These are phyloP conservation scores for Coemansia sp. DNA, from an alignment of 192 early-diverging fungal species.

Conservation along the genomic window DNA sequence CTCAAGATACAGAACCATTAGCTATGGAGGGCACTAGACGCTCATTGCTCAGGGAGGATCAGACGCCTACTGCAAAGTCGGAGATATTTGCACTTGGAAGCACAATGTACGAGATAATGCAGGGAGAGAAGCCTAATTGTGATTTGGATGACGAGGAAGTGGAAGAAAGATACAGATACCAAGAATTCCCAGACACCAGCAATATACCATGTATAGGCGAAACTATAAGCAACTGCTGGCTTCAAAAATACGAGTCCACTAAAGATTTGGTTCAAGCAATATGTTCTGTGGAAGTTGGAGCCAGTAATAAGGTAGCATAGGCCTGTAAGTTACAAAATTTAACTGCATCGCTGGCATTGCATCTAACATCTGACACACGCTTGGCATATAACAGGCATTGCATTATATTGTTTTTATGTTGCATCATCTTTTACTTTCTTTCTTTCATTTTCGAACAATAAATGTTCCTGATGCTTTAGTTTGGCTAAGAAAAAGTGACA, in stretches of 20 bases:
- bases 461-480: too few relatives aligned
- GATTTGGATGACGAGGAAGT: not conserved
- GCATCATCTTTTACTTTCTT: too few relatives aligned
- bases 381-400: too few relatives aligned
- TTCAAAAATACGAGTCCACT: not conserved
- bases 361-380: too few relatives aligned
- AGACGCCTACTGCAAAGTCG: not conserved
- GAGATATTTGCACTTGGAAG: conserved; percentile 2
- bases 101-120: conserved; percentile 6
- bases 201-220: not conserved
- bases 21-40: not conserved
- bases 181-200: conserved; percentile 1
- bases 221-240: not conserved
- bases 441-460: too few relatives aligned
- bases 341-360: too few relatives aligned
- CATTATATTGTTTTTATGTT: too few relatives aligned
- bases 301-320: not conserved
- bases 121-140: not conserved
- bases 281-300: not conserved
- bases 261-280: not conserved
- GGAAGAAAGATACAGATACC: not conserved
- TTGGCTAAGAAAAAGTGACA: not conserved
- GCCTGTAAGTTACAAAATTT: too few relatives aligned
- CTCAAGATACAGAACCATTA: not conserved
- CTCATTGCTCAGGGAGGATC: not conserved